Conservation (phyloP, 2,329 filamentous ascomycete genomes). For the Rasamsonia emersonii region DNA sequence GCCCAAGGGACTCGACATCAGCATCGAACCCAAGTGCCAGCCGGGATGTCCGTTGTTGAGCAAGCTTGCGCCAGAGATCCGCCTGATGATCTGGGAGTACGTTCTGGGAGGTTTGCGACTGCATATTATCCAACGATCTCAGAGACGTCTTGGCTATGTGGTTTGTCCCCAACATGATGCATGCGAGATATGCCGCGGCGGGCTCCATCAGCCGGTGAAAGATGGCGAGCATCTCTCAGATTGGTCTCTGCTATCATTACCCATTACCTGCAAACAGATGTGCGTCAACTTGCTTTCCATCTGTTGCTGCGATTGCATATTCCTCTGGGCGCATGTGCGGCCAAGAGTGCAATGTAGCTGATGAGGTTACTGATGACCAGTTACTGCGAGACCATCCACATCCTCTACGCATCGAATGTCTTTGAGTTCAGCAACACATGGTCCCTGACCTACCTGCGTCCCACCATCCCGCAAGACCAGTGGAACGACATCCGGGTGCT, state of each 20-base stretch:
- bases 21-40: conserved; percentile 13
- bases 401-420: conserved; percentile 26
- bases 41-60: conserved; percentile 20
- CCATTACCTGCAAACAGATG: conserved; percentile 29
- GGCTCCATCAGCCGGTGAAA: conserved; percentile 20
- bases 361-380: conserved; percentile 13
- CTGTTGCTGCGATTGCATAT: background rate
- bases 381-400: conserved; percentile 26
- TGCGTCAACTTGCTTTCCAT: conserved; percentile 11
- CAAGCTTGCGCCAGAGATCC: conserved; percentile 26
- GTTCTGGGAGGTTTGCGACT: conserved; percentile 23
- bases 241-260: conserved; percentile 18
- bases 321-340: background rate
- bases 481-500: conserved; percentile 24
- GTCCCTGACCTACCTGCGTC: conserved; percentile 29
- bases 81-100: conserved; percentile 29
- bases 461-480: conserved; percentile 21
- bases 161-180: conserved; percentile 19
- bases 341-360: background rate
- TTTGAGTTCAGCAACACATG: conserved; percentile 34
- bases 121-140: conserved; percentile 27
- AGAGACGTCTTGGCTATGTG: conserved; percentile 24
- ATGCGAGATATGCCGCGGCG: conserved; percentile 28
- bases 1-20: conserved; percentile 9
- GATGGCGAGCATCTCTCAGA: conserved; percentile 8